Evolutionary conservation across 2,329 filamentous ascomycete genomes (phyloP).

Genomic region (Colletotrichum sp.): DNA sequence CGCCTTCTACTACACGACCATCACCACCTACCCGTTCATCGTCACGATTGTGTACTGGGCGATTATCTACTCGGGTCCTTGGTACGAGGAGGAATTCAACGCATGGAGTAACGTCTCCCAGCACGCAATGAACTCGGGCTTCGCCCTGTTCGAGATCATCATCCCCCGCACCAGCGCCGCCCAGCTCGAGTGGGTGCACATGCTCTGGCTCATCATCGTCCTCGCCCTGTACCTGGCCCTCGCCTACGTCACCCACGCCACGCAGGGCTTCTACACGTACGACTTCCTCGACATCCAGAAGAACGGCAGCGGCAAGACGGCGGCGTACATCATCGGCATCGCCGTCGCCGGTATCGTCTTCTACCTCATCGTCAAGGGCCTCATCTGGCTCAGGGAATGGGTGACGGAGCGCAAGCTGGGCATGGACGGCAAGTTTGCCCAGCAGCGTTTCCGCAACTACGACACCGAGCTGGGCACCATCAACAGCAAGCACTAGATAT

Average conservation of each 20-base stretch:
- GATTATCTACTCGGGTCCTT: slow-evolving; percentile 57
- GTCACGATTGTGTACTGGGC: slow-evolving; percentile 77
- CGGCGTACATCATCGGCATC: slow-evolving; percentile 69
- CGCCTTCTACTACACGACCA: slow-evolving; percentile 65
- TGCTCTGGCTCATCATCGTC: slow-evolving; percentile 72
- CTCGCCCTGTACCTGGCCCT: slow-evolving; percentile 75
- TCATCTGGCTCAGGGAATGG: slow-evolving; percentile 57
- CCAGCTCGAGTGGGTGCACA: slow-evolving; percentile 60
- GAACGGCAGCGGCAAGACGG: slow-evolving; percentile 59
- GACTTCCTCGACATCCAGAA: slow-evolving; percentile 70
- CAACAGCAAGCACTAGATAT: slow-evolving; percentile 13
- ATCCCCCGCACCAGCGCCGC: slow-evolving; percentile 69
- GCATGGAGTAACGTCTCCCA: slow-evolving; percentile 73
- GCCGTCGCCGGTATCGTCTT: slow-evolving; percentile 56
- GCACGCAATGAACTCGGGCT: slow-evolving; percentile 76
- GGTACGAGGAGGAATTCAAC: slow-evolving; percentile 46
- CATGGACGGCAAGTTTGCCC: slow-evolving; percentile 46
- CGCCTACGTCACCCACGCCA: slow-evolving; percentile 74
- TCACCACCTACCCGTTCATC: slow-evolving; percentile 69
- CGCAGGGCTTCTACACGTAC: slow-evolving; percentile 79
- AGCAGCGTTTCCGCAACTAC: slow-evolving; percentile 23
- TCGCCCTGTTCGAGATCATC: slow-evolving; percentile 78
- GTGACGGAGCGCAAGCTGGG: slow-evolving; percentile 52
- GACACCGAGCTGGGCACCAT: slow-evolving; percentile 25
- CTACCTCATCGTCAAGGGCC: slow-evolving; percentile 54